These are phyloP conservation scores for Hypsizygus marmoreus DNA, from an alignment of 768 basidiomycete species.

Conservation along the genomic window DNA sequence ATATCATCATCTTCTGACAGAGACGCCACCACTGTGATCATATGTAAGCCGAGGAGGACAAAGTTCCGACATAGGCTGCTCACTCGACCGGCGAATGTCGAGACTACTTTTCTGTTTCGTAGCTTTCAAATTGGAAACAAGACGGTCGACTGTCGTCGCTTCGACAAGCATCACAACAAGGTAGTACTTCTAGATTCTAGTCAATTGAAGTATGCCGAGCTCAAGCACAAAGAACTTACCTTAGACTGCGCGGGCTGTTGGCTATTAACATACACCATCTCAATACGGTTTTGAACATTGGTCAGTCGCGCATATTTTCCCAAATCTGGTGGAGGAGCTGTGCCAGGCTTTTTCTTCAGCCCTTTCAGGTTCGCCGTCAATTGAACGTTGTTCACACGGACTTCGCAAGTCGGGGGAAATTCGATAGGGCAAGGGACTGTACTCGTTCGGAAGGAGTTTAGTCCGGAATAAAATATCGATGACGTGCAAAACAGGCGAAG, in stretches of 20 bases:
- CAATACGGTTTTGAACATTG: constrained; percentile 62
- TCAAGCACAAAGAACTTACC: constrained; percentile 39
- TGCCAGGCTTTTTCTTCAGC: constrained; percentile 93
- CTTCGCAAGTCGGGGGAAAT: constrained; percentile 91
- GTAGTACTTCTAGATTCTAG: constrained; percentile 73
- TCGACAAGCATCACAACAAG: constrained; percentile 85
- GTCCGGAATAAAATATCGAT: constrained; percentile 64
- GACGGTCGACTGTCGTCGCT: constrained; percentile 63
- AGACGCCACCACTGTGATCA: constrained; percentile 53
- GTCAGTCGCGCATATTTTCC: constrained; percentile 42
- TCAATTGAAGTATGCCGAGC: background rate
- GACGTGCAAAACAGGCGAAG: constrained; percentile 89
- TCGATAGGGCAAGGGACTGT: constrained; percentile 73
- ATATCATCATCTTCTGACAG: constrained; percentile 87
- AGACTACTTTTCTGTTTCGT: constrained; percentile 64
- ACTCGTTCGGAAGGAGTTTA: constrained; percentile 54
- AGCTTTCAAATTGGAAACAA: constrained; percentile 70
- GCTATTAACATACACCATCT: constrained; percentile 91
- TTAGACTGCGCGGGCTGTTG: constrained; percentile 75
- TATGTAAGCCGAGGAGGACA: constrained; percentile 10
- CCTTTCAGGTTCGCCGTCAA: constrained; percentile 83
- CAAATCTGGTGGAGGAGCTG: constrained; percentile 85
- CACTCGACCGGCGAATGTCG: constrained; percentile 72
- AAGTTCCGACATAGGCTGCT: constrained; percentile 18
- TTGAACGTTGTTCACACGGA: constrained; percentile 74